Percentiles rank a stretch among this genome's conserved stretches.
These are phyloP conservation scores for Nematodospora valgi DNA, from an alignment of 805 yeast species.

Conservation along the genomic window DNA sequence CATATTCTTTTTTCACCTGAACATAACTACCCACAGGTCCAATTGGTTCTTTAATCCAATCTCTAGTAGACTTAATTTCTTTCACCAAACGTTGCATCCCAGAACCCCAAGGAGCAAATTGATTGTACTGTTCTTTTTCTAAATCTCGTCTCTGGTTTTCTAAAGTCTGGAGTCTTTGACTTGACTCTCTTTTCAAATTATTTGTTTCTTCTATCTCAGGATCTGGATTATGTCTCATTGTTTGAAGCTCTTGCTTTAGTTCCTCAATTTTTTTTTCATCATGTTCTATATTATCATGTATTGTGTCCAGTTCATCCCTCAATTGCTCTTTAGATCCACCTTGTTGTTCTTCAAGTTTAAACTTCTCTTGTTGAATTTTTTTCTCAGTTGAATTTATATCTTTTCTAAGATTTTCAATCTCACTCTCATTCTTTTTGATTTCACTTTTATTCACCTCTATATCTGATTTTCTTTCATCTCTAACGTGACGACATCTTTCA, in stretches of 20 bases:
- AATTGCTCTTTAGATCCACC: constrained; percentile 43
- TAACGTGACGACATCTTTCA: constrained; percentile 5
- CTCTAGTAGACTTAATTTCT: constrained; percentile 30
- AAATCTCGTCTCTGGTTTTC: constrained; percentile 9
- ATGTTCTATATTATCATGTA: constrained; percentile 17
- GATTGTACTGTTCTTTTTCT: constrained; percentile 15
- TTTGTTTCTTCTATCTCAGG: constrained; percentile 20
- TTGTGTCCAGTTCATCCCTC: constrained; percentile 14
- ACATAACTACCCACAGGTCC: constrained; percentile 79
- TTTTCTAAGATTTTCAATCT: constrained; percentile 15
- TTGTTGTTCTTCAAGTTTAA: constrained; percentile 30
- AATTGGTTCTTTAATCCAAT: constrained; percentile 47
- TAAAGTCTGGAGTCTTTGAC: constrained; percentile 7
- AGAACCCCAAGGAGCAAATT: constrained; percentile 51
- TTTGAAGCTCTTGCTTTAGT: constrained; percentile 13
- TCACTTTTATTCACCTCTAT: constrained; percentile 9
- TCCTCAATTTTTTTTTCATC: constrained; percentile 18
- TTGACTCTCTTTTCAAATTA: constrained; percentile 20
- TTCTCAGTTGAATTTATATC: constrained; percentile 18
- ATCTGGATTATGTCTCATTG: constrained; percentile 11
- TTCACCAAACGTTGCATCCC: constrained; percentile 39
- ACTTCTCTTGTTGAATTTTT: constrained; percentile 19
- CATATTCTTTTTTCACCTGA: constrained; percentile 50
- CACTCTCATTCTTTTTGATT: constrained; percentile 17
- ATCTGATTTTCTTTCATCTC: constrained; percentile 4